Evolutionary conservation across 257 asterid species (phyloP).

Genomic region (Nicotiana attenuata): DNA sequence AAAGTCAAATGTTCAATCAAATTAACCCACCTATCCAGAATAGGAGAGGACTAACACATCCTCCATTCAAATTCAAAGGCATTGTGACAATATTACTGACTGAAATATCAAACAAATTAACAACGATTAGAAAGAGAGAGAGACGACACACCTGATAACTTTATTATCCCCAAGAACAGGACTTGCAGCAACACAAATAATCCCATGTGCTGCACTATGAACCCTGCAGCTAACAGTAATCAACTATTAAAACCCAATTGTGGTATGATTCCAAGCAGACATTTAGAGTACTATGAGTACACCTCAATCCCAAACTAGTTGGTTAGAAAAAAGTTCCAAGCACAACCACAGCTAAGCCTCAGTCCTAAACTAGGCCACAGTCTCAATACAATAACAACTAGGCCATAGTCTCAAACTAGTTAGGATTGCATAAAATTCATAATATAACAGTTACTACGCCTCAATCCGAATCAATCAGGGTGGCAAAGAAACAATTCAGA

Average conservation of each 20-base stretch:
- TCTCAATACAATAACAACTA: not conserved
- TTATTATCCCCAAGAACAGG: constrained; percentile 47
- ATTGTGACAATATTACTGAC: not conserved
- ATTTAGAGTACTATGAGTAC: not conserved
- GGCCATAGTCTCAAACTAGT: not conserved
- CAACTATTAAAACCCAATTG: not conserved
- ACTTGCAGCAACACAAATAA: constrained; percentile 52
- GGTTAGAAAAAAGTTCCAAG: not conserved
- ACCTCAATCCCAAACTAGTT: not conserved
- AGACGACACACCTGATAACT: constrained; percentile 41
- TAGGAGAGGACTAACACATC: not conserved
- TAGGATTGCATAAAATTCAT: not conserved
- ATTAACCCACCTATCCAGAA: not conserved
- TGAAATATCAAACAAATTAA: not conserved
- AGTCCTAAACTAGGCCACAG: not conserved
- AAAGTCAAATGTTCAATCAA: not conserved
- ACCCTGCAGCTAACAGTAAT: constrained; percentile 35
- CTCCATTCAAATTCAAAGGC: not conserved
- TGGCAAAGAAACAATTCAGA: not conserved
- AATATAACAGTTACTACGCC: not conserved
- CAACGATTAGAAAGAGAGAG: not conserved
- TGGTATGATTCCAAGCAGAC: not conserved
- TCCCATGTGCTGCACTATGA: constrained; percentile 91
- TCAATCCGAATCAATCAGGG: not conserved
- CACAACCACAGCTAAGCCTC: not conserved